Evolutionary conservation across 192 early-diverging fungal species (phyloP).

Genomic region (Podila epigama): DNA sequence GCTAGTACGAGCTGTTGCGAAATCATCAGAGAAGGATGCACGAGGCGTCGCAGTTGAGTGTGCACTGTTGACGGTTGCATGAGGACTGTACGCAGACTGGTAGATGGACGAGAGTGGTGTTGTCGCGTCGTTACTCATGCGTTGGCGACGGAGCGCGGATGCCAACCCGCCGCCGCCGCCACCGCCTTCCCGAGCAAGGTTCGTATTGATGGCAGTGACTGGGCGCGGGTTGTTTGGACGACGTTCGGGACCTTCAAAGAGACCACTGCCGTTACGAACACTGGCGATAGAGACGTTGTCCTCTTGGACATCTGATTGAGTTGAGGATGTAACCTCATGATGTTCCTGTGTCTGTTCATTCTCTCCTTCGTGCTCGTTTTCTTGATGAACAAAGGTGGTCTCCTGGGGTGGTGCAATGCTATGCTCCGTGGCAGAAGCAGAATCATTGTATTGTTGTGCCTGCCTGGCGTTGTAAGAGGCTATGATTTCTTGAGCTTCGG

Average conservation of each 20-base stretch:
- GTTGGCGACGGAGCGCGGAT: background rate
- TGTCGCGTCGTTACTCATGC: slow-evolving; percentile 6
- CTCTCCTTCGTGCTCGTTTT: too few relatives aligned
- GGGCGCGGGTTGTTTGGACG: background rate
- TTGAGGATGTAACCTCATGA: background rate
- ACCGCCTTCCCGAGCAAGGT: background rate
- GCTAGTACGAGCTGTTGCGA: background rate
- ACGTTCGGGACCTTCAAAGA: slow-evolving; percentile 1
- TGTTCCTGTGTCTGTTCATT: background rate
- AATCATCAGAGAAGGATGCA: background rate
- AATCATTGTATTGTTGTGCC: background rate
- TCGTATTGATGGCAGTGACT: background rate
- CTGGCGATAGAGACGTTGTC: slow-evolving; percentile 1
- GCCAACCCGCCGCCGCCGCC: background rate
- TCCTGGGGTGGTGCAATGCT: background rate
- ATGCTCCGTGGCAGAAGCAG: background rate
- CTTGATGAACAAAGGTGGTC: too few relatives aligned
- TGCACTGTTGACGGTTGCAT: too few relatives aligned
- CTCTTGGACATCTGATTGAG: background rate
- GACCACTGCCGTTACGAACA: slow-evolving; percentile 8
- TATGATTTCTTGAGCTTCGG: background rate
- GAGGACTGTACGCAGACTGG: background rate
- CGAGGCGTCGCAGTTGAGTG: background rate
- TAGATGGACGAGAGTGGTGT: background rate
- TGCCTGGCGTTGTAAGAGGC: background rate